Evolutionary conservation across 2,329 filamentous ascomycete genomes (phyloP).

Genomic region (Boeremia exigua): DNA sequence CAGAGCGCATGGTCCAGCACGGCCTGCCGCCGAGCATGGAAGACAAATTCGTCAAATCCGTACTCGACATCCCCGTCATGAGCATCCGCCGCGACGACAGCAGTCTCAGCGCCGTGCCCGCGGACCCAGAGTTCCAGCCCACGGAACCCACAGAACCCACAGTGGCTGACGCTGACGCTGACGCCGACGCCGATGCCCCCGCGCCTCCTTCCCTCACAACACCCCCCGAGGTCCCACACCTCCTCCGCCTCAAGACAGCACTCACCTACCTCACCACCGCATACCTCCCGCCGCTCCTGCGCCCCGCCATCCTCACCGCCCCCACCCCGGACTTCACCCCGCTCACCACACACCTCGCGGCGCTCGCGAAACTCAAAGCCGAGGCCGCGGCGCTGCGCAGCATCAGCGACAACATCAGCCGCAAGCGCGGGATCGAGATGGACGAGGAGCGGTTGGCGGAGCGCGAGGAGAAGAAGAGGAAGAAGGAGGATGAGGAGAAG

Average conservation of each 20-base stretch:
- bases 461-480: constrained; percentile 79
- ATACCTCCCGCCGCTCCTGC: constrained; percentile 57
- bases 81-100: constrained; percentile 67
- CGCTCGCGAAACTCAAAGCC: constrained; percentile 70
- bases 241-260: constrained; percentile 70
- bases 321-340: constrained; percentile 69
- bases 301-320: constrained; percentile 49
- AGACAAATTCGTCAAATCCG: constrained; percentile 78
- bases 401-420: constrained; percentile 68
- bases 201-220: constrained; percentile 40
- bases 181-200: constrained; percentile 11
- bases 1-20: constrained; percentile 67
- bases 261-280: constrained; percentile 68
- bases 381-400: constrained; percentile 74
- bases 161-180: constrained; percentile 21
- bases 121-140: constrained; percentile 35
- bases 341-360: constrained; percentile 71
- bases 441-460: constrained; percentile 71
- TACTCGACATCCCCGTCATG: constrained; percentile 77
- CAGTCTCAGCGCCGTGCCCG: constrained; percentile 41
- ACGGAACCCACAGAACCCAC: constrained; percentile 23
- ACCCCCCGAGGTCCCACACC: constrained; percentile 61
- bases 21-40: constrained; percentile 82
- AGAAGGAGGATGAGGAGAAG: constrained; percentile 87
- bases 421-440: constrained; percentile 63